Evolutionary conservation across 1,139 yeast genomes (phyloP).

Genomic region (Saccharomyces hybrid): DNA sequence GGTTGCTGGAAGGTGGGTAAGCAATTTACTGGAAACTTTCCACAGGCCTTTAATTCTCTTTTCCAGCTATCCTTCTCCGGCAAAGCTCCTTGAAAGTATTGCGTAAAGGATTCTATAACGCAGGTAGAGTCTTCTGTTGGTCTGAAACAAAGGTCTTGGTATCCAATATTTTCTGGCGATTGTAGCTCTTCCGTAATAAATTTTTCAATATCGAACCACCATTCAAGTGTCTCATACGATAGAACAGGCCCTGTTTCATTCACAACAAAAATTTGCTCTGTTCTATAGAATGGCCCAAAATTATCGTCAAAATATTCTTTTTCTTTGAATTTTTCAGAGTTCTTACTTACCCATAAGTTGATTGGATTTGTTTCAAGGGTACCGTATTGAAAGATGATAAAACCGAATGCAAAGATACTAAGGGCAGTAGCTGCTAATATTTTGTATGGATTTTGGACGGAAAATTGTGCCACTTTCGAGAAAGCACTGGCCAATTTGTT

Average conservation of each 20-base stretch:
- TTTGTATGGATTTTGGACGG: conserved; percentile 50
- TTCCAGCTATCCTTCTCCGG: conserved; percentile 53
- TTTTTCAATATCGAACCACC: conserved; percentile 82
- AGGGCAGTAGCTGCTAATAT: conserved; percentile 5
- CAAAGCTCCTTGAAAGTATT: conserved; percentile 69
- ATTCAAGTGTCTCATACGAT: conserved; percentile 58
- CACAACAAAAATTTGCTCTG: conserved; percentile 75
- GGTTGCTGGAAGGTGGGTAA: conserved; percentile 90
- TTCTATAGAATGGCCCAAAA: conserved; percentile 88
- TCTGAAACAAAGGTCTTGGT: conserved; percentile 72
- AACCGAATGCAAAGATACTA: conserved; percentile 46
- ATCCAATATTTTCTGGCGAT: conserved; percentile 29
- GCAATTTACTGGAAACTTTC: conserved; percentile 80
- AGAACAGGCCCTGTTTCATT: conserved; percentile 59
- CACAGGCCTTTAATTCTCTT: conserved; percentile 47
- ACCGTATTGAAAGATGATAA: conserved; percentile 46
- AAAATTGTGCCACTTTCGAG: conserved; percentile 45
- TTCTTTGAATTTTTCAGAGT: conserved; percentile 63
- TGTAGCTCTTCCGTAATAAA: conserved; percentile 37
- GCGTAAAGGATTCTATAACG: conserved; percentile 84
- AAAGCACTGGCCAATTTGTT: conserved; percentile 26
- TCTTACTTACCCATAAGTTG: conserved; percentile 81
- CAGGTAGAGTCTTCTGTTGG: conserved; percentile 70
- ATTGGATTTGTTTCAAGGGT: conserved; percentile 73
- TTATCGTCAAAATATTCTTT: conserved; percentile 63